Base-by-base conservation (phyloP, 225 moss, liverwort and hornwort genomes). In the Antitrichia curtipendula region DNA sequence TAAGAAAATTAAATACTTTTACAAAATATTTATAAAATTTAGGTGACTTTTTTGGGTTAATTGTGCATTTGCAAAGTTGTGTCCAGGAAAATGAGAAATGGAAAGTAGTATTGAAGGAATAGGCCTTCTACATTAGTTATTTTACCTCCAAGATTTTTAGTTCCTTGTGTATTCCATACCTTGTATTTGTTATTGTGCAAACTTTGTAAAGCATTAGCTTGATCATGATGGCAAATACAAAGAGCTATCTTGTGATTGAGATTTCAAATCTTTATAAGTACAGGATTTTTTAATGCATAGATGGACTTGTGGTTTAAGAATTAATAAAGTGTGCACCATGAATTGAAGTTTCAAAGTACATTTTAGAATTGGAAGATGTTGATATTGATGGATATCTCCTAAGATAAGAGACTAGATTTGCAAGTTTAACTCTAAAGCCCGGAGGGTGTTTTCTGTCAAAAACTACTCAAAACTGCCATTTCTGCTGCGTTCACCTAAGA, bases 251-350 rank as follows among this genome's bases (percentile, higher is more conserved):
- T n/a, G 15, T 16, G 2, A n/a, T 25, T 24, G n/a, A 76, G 16
- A 52, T 52, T 75, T 21, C 21, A 49, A 49, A 49, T 31, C 20
- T 13, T 75, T 75, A 7, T 2, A 31, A 32, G 5, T 32, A 9
- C 1, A 34, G 6, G 22, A 6, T 21, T 20, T 50, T 75, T 50
- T 34, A 2, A 34, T 0, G 2, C 6, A 50, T 5, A 3, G 8
- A 74, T 74, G 3, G 12, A 32, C 0, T 49, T 4, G 32, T 12
- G 20, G 13, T 21, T 0, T 13, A 50, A 2, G 13, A 52, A 13
- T 75, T 0, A 52, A 1, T 50, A 13, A 52, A 34, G 4, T 12
- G 31, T 47, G 7, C 7, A 0, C 19, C 1, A 47, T 2, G 0
- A 73, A 11, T 73, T 73, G 4, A 47, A 73, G 20, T 49, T 19